A percentile compares a stretch with the other conserved stretches of the same genome.
These are phyloP conservation scores for Microbotryum lychnidis-dioicae DNA, from an alignment of 1,284 basidiomycete genomes.

Conservation along the genomic window DNA sequence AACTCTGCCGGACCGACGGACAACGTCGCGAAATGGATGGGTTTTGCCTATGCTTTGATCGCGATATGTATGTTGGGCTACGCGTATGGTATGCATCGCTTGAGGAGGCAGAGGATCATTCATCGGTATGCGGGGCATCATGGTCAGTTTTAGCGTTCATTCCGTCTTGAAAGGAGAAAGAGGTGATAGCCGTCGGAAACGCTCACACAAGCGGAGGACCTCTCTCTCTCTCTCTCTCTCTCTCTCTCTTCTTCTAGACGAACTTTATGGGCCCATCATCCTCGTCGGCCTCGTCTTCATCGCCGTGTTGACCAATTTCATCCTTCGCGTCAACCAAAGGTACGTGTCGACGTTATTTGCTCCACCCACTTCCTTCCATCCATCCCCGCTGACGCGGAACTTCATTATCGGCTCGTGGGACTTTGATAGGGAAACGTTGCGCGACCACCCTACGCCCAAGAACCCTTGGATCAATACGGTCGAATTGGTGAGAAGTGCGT, in stretches of 20 bases:
- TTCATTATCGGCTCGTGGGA: not conserved
- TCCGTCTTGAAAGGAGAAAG: too few relatives aligned
- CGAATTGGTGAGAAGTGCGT: too few relatives aligned
- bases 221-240: too few relatives aligned
- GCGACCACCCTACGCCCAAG: constrained; percentile 24
- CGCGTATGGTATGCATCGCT: constrained; percentile 78
- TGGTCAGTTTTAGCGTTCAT: constrained; percentile 48
- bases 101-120: constrained; percentile 82
- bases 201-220: too few relatives aligned
- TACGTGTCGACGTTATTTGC: not conserved
- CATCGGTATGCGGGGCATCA: constrained; percentile 84
- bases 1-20: constrained; percentile 62
- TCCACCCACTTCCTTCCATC: too few relatives aligned
- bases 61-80: constrained; percentile 49
- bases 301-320: constrained; percentile 77
- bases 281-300: constrained; percentile 72
- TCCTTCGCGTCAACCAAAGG: constrained; percentile 50
- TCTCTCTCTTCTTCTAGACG: constrained; percentile 48
- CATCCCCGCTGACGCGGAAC: too few relatives aligned
- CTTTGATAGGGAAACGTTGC: constrained; percentile 10
- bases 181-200: too few relatives aligned
- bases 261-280: constrained; percentile 66
- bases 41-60: constrained; percentile 74
- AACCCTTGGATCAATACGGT: constrained; percentile 19
- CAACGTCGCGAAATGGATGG: constrained; percentile 64